Evolutionary conservation across 768 basidiomycete genomes (phyloP).

Genomic region (Leccinum uliginosum): DNA sequence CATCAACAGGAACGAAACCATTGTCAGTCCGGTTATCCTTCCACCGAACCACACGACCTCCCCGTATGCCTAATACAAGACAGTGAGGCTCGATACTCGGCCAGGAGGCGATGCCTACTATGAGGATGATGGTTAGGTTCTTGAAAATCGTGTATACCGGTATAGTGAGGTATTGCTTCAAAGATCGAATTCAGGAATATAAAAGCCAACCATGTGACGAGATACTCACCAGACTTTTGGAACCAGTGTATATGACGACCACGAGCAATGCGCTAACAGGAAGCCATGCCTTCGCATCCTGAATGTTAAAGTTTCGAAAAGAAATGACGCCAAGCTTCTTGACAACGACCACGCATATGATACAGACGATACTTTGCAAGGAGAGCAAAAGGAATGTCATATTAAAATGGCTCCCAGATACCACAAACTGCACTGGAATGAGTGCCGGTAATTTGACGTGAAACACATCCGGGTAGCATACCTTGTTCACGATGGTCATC

Average conservation of each 20-base stretch:
- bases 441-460: not conserved
- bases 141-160: conserved; percentile 99
- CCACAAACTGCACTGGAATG: conserved; percentile 66
- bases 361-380: conserved; percentile 88
- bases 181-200: not conserved
- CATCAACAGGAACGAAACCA: conserved; percentile 91
- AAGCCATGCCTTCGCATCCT: conserved; percentile 91
- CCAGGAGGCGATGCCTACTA: conserved; percentile 48
- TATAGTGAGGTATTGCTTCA: conserved; percentile 92
- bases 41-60: conserved; percentile 98
- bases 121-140: conserved; percentile 98
- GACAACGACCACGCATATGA: conserved; percentile 63
- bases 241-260: conserved; percentile 94
- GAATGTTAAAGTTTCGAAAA: conserved; percentile 76
- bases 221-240: conserved; percentile 86
- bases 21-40: conserved; percentile 78
- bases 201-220: not conserved
- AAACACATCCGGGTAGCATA: conserved; percentile 27
- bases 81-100: not conserved
- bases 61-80: conserved; percentile 74
- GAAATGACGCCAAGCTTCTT: conserved; percentile 78
- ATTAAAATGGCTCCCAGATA: conserved; percentile 87
- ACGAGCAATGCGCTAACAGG: conserved; percentile 92
- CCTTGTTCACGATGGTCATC: conserved; percentile 98
- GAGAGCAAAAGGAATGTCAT: conserved; percentile 96